phyloP scores from a whole-genome alignment of 1,139 yeast genomes.

The Candida sp. region DNA sequence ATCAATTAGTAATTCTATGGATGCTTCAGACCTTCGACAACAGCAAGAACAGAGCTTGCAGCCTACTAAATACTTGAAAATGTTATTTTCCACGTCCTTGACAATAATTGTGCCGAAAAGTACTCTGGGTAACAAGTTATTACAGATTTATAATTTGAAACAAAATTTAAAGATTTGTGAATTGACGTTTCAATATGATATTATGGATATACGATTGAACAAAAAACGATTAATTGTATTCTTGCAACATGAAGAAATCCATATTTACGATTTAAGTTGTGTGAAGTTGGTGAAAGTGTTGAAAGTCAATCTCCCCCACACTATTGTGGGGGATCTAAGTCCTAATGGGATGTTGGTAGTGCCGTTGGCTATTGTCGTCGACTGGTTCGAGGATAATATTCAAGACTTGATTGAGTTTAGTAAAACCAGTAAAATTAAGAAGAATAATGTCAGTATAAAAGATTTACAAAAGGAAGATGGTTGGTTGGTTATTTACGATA shows the following conservation, averaged over 20 bases:
- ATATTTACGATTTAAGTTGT: constrained; percentile 70
- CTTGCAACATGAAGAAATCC: constrained; percentile 58
- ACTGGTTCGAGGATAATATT: constrained; percentile 3
- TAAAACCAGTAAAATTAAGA: constrained; percentile 12
- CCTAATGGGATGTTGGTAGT: constrained; percentile 46
- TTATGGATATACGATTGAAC: constrained; percentile 61
- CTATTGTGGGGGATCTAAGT: constrained; percentile 46
- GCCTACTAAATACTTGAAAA: constrained; percentile 45
- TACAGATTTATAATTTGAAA: constrained; percentile 66
- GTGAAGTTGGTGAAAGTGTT: constrained; percentile 65
- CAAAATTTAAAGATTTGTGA: constrained; percentile 69
- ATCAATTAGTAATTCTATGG: constrained; percentile 12
- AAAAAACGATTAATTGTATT: constrained; percentile 63
- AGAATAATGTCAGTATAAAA: constrained; percentile 16
- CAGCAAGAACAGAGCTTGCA: constrained; percentile 6
- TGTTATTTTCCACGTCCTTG: constrained; percentile 69
- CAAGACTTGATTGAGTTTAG: constrained; percentile 7
- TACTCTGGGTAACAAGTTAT: constrained; percentile 42
- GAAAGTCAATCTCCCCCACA: constrained; percentile 34
- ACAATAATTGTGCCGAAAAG: constrained; percentile 57
- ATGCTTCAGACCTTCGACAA: constrained; percentile 3
- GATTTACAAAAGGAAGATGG: constrained; percentile 31
- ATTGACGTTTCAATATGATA: constrained; percentile 60
- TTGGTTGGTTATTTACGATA: constrained; percentile 56
- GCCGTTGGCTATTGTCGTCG: constrained; percentile 26